phyloP scores from a whole-genome alignment of 1,139 yeast genomes.

The Spathaspora sp. region DNA sequence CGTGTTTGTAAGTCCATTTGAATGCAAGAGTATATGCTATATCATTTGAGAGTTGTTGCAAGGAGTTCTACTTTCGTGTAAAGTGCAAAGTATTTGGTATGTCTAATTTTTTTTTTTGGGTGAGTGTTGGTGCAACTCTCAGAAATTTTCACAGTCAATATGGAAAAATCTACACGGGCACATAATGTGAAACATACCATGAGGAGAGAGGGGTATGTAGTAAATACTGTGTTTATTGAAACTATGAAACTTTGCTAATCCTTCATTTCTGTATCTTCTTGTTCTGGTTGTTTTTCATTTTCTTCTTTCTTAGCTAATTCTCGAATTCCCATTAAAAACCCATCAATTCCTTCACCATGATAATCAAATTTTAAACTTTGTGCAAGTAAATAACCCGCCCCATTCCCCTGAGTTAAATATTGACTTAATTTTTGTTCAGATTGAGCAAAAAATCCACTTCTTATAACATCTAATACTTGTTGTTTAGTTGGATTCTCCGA shows the following conservation, averaged over 20 bases:
- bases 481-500: conserved; percentile 33
- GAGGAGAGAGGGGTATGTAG: too few species aligned
- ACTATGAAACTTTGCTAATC: neutral
- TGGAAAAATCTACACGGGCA: too few species aligned
- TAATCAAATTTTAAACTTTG: conserved; percentile 52
- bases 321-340: conserved; percentile 52
- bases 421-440: conserved; percentile 44
- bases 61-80: too few species aligned
- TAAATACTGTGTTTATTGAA: too few species aligned
- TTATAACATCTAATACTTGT: conserved; percentile 45
- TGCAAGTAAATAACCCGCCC: conserved; percentile 55
- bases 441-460: conserved; percentile 55
- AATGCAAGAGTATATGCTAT: neutral
- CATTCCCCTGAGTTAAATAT: conserved; percentile 39
- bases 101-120: too few species aligned
- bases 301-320: conserved; percentile 25
- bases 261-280: conserved; percentile 10
- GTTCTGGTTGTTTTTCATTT: conserved; percentile 6
- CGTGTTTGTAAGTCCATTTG: neutral
- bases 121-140: too few species aligned
- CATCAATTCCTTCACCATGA: conserved; percentile 58
- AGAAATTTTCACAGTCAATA: too few species aligned
- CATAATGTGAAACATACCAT: too few species aligned
- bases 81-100: too few species aligned
- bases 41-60: neutral